Base-by-base conservation (phyloP, 2,329 filamentous ascomycete genomes). In the Xylariaceae sp. region DNA sequence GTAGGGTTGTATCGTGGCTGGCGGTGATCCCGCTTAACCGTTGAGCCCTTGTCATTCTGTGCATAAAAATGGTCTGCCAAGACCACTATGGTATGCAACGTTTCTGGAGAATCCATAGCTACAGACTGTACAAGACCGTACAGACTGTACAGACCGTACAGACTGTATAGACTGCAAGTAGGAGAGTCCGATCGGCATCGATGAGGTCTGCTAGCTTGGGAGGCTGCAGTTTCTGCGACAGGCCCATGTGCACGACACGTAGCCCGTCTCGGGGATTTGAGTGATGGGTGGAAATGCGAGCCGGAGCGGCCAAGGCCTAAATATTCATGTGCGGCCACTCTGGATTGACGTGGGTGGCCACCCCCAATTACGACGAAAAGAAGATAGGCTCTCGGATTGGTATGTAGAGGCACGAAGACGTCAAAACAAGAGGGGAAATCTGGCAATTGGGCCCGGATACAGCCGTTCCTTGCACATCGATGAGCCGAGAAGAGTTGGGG, bases 1-100 rank as follows among this genome's bases (percentile, higher is more conserved):
- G 48, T 56, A 56, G 51, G 53, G 58, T 60, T 39, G 58, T 57
- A 60, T 60, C 54, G 58, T 60, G 58, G 58, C 56, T 60, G 58
- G 58, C 58, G 54, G 54, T 51, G 53, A 58, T 60, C 58, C 58
- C 58, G 58, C 58, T 59, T 60, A 59, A 60, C 56, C 58, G 56
- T 60, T 54, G 40, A 54, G 56, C 56, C 58, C 58, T 53, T 35
- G 58, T 53, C 53, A 56, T 56, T 58, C 51, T 56, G 54, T 56
- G 58, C 58, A 60, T 60, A 56, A 34, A 59, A 34, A 58, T 19
- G 52, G 58, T 56, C 56, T 56, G 58, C 44, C 53, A 55, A 43
- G 50, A 49, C 30, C 4, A 45, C 35, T 37, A 37, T 31, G 19
- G 29, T 50, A 54, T 58, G 56, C 51, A 49, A 53, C 53, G 50